phyloP scores from a whole-genome alignment of 352 stramenopile genomes.

The Phytophthora aleatoria region DNA sequence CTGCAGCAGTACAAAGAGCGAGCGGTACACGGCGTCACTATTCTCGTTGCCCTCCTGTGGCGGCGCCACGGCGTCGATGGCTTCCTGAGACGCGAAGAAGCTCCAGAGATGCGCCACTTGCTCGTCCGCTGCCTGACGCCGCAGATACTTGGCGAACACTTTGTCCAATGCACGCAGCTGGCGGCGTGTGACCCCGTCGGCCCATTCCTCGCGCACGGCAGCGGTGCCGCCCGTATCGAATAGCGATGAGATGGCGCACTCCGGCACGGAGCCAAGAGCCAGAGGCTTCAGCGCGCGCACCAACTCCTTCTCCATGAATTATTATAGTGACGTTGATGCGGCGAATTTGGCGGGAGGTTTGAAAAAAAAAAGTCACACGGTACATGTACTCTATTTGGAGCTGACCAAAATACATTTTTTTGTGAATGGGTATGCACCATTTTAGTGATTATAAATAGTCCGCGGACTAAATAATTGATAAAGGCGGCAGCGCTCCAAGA shows the following conservation, averaged over 20 bases:
- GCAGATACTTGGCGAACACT: constrained; percentile 62
- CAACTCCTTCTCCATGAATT: constrained; percentile 56
- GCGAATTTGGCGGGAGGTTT: constrained; percentile 19
- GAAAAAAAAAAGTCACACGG: constrained; percentile 3
- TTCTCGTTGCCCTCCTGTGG: constrained; percentile 33
- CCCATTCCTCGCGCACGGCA: constrained; percentile 37
- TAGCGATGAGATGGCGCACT: constrained; percentile 53
- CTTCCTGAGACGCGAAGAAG: constrained; percentile 64
- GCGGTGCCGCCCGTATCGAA: constrained; percentile 77
- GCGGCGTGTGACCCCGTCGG: constrained; percentile 43
- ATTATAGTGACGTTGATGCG: not conserved
- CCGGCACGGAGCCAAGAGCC: constrained; percentile 56
- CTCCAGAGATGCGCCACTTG: constrained; percentile 49
- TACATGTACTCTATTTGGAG: not conserved
- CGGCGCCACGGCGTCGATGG: constrained; percentile 40
- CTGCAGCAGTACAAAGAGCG: constrained; percentile 67
- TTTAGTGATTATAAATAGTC: too few species aligned
- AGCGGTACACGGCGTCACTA: constrained; percentile 58
- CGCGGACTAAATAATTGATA: too few species aligned
- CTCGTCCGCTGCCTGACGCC: constrained; percentile 29
- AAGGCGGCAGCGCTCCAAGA: too few species aligned
- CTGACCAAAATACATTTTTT: not conserved
- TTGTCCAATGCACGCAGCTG: constrained; percentile 55
- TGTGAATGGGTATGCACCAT: not conserved
- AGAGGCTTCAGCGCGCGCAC: constrained; percentile 64